Evolutionary conservation across 441 rosid species (phyloP).

Genomic region (Melianthus villosus): DNA sequence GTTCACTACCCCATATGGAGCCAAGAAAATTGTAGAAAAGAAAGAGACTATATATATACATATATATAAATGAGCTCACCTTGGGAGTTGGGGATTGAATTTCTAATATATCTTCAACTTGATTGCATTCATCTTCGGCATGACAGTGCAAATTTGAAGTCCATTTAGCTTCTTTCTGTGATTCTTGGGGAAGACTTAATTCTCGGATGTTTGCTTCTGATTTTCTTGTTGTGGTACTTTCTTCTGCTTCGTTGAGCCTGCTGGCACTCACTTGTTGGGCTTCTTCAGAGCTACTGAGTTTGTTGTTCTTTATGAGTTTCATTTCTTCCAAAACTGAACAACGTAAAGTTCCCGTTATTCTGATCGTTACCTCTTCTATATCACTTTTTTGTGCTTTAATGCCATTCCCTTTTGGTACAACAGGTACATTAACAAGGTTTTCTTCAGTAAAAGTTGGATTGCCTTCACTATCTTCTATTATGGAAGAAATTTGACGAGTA

Average conservation of each 20-base stretch:
- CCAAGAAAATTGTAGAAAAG: too few relatives aligned
- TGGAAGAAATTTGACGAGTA: conserved; percentile 9
- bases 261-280: conserved; percentile 13
- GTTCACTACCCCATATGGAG: not conserved
- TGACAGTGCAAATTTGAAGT: conserved; percentile 10
- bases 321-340: conserved; percentile 21
- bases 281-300: conserved; percentile 13
- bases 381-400: conserved; percentile 17
- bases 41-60: too few relatives aligned
- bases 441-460: conserved; percentile 12
- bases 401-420: conserved; percentile 15
- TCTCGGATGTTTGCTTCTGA: conserved; percentile 11
- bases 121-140: conserved; percentile 10
- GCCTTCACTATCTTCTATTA: conserved; percentile 11
- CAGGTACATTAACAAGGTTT: conserved; percentile 17
- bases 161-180: conserved; percentile 12
- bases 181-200: conserved; percentile 8
- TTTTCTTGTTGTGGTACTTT: conserved; percentile 14
- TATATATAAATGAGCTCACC: conserved; percentile 24
- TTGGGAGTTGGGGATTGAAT: conserved; percentile 16
- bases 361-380: conserved; percentile 21
- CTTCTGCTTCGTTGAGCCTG: conserved; percentile 21
- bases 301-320: conserved; percentile 18
- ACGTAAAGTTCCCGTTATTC: conserved; percentile 19
- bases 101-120: conserved; percentile 15